These are phyloP conservation scores for Coemansia sp. DNA, from an alignment of 192 early-diverging fungal genomes.

Conservation along the genomic window DNA sequence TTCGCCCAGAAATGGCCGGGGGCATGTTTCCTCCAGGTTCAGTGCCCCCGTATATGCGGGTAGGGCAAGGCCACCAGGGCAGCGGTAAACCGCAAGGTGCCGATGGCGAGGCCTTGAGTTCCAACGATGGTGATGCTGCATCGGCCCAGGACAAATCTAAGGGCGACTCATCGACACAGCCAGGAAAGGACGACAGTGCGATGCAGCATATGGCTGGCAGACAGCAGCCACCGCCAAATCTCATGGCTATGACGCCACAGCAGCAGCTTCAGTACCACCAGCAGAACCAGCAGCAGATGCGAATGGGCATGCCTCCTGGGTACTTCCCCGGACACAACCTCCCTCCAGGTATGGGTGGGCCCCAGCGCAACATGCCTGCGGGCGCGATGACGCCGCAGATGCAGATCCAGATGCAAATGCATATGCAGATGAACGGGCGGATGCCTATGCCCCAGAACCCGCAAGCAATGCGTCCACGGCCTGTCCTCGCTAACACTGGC, in stretches of 20 bases:
- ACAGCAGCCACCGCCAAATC: slow-evolving; percentile 9
- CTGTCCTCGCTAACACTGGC: slow-evolving; percentile 2
- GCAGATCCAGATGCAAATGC: slow-evolving; percentile 53
- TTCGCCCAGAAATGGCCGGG: slow-evolving; percentile 35
- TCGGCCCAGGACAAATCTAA: slow-evolving; percentile 14
- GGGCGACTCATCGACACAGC: not conserved
- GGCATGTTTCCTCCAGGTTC: slow-evolving; percentile 43
- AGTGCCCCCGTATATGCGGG: slow-evolving; percentile 36
- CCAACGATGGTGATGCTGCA: slow-evolving; percentile 7
- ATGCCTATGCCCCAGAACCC: slow-evolving; percentile 29
- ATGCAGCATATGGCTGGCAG: slow-evolving; percentile 6
- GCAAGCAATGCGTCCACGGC: slow-evolving; percentile 26
- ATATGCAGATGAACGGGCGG: slow-evolving; percentile 43
- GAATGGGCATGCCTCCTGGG: slow-evolving; percentile 41
- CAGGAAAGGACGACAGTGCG: slow-evolving; percentile 18
- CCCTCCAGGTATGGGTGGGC: slow-evolving; percentile 26
- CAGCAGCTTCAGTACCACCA: slow-evolving; percentile 33
- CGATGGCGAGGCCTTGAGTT: not conserved
- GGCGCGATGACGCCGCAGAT: slow-evolving; percentile 26
- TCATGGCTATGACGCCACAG: slow-evolving; percentile 30
- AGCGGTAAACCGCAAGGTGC: slow-evolving; percentile 7
- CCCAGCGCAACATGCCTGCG: slow-evolving; percentile 49
- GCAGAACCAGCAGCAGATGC: slow-evolving; percentile 37
- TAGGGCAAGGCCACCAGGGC: slow-evolving; percentile 6
- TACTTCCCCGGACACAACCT: slow-evolving; percentile 30